Evolutionary conservation across 1,284 basidiomycete species (phyloP), one percentile per base, ranked within the genome.

Genomic region (Neotropicomus parvogracilis): DNA sequence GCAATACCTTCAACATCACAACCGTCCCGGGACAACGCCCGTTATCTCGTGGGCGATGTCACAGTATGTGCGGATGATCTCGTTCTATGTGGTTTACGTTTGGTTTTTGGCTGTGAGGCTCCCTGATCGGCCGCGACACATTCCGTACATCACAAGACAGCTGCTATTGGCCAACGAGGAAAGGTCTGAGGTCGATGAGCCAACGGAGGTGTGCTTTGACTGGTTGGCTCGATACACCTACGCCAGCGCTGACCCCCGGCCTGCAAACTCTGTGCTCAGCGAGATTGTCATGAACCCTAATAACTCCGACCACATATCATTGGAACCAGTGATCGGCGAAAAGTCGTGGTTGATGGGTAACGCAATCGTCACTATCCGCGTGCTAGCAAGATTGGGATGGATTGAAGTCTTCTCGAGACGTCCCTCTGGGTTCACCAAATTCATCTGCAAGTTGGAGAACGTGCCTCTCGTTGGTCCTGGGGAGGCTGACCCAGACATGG

Each of bases 181-280:
- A 19, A 81, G 82, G 43, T 71, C 74, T 4, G 74, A 81, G 34
- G 74, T 97, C 2, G 94, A 98, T 63, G 92, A 92, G 57, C 86
- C 90, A 39, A 93, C 93, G 0, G 92, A 98, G 66, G 95, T 98
- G 19, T 97, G 93, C 65, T 95, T 99, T 62, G 97, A 99, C 68
- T 99, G 95, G 90, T 77, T 99, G 7, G 90, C 93, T 16, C 80
- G 97, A 14, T 97, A 97, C 65, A 89, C 95, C 0, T 97, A 95
- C 62, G 91, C 88, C 19, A 95, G 90, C 58, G 93, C 93, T 12
- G 93, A 97, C 62, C 91, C 95, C 0, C 83, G 91, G 42, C 93
- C 95, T 1, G 83, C 90, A 1, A 79, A 77, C 34, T 94, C 91
- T 2, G 78, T 88, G 53, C 76, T 97, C 50, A 82, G 79, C 57